Evolutionary conservation across 257 asterid species (phyloP).

Genomic region (Penstemon newberryi): DNA sequence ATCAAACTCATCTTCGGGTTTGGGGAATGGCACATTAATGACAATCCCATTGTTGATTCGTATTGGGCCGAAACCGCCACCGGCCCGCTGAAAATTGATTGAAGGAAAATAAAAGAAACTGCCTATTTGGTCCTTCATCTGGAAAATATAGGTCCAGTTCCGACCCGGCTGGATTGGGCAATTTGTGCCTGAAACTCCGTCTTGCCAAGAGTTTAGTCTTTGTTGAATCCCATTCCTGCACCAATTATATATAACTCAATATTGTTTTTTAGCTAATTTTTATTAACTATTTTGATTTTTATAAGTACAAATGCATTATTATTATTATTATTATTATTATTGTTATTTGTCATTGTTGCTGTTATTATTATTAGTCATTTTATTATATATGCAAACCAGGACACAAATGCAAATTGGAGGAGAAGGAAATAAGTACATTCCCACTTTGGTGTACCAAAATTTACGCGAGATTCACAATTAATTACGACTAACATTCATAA

Average conservation of each 20-base stretch:
- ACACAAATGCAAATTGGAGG: too few species aligned
- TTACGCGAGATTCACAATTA: too few species aligned
- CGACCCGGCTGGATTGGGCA: conserved; percentile 52
- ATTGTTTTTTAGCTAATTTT: neutral
- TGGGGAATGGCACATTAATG: conserved; percentile 36
- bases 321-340: too few species aligned
- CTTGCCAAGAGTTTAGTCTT: conserved; percentile 63
- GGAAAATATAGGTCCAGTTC: conserved; percentile 54
- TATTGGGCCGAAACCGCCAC: conserved; percentile 59
- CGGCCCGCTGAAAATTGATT: conserved; percentile 46
- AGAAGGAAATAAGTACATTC: too few species aligned
- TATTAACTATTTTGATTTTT: too few species aligned
- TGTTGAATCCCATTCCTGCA: conserved; percentile 59
- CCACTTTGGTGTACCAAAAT: too few species aligned
- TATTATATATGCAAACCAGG: too few species aligned
- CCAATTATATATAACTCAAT: neutral
- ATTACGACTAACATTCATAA: too few species aligned
- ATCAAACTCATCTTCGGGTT: conserved; percentile 49
- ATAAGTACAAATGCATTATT: too few species aligned
- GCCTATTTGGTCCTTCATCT: conserved; percentile 62
- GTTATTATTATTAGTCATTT: too few species aligned
- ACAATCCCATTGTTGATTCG: conserved; percentile 37
- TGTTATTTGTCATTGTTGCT: too few species aligned
- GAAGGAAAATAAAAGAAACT: conserved; percentile 54
- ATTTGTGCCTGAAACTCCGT: conserved; percentile 59